These are phyloP conservation scores for Leccinum broughii DNA, from an alignment of 768 basidiomycete species.

Conservation along the genomic window DNA sequence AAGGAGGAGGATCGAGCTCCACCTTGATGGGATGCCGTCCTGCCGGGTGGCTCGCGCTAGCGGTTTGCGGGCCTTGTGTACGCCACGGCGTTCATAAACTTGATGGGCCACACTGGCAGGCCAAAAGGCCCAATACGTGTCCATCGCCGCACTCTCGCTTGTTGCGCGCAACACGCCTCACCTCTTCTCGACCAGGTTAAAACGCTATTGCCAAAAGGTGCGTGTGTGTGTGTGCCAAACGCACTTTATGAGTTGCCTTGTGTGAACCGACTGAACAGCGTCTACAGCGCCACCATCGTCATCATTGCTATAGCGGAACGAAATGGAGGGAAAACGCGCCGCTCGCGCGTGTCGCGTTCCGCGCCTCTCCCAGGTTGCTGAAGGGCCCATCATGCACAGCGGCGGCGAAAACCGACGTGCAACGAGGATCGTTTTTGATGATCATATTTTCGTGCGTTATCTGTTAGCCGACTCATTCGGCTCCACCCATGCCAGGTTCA, in stretches of 20 bases:
- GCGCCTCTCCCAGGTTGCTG: slow-evolving; percentile 9
- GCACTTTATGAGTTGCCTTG: slow-evolving; percentile 7
- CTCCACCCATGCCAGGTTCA: not conserved
- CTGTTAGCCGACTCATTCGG: slow-evolving; percentile 15
- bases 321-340: slow-evolving; percentile 5
- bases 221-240: not conserved
- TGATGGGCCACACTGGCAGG: slow-evolving; percentile 13
- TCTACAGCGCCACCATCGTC: slow-evolving; percentile 10
- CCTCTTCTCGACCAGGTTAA: slow-evolving; percentile 13
- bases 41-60: not conserved
- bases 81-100: slow-evolving; percentile 23
- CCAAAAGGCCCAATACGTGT: slow-evolving; percentile 10
- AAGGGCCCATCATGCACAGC: slow-evolving; percentile 14
- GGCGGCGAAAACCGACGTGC: slow-evolving; percentile 7
- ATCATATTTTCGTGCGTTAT: not conserved
- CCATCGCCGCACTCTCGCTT: slow-evolving; percentile 18
- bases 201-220: slow-evolving; percentile 14
- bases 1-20: slow-evolving; percentile 15
- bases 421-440: slow-evolving; percentile 8
- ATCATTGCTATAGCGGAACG: slow-evolving; percentile 3
- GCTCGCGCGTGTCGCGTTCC: slow-evolving; percentile 13
- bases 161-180: slow-evolving; percentile 17
- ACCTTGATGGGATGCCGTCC: not conserved
- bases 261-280: slow-evolving; percentile 8
- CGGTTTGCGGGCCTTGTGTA: slow-evolving; percentile 12